phyloP scores from a whole-genome alignment of 208 protist species.

The Herpetomonas muscarum region DNA sequence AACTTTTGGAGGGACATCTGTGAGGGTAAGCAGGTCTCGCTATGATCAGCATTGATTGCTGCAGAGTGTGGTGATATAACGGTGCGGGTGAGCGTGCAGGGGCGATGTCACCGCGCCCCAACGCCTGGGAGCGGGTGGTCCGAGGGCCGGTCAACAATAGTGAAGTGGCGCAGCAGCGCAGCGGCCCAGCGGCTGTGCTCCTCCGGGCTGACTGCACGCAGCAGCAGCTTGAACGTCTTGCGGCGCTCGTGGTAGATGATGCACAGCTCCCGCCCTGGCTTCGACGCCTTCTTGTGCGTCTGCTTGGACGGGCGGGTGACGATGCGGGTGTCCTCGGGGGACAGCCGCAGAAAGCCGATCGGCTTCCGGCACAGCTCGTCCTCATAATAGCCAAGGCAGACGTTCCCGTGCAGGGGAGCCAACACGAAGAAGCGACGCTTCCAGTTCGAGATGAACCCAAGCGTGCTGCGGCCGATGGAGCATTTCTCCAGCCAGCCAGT shows the following conservation, averaged over 20 bases:
- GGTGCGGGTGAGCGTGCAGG: no score
- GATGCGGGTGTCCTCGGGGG: slow-evolving; percentile 40
- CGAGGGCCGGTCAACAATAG: slow-evolving; percentile 24
- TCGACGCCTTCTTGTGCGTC: slow-evolving; percentile 53
- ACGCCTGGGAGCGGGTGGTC: slow-evolving; percentile 19
- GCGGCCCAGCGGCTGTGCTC: slow-evolving; percentile 38
- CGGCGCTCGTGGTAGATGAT: slow-evolving; percentile 44
- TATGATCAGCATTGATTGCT: no score
- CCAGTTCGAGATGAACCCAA: slow-evolving; percentile 47
- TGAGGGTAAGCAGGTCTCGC: no score
- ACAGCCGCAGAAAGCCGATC: slow-evolving; percentile 35
- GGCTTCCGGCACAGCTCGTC: slow-evolving; percentile 47
- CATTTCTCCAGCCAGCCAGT: slow-evolving; percentile 64
- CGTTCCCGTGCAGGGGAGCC: slow-evolving; percentile 28
- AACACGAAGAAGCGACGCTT: slow-evolving; percentile 54
- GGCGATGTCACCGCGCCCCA: no score
- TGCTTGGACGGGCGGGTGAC: slow-evolving; percentile 41
- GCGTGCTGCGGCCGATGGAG: slow-evolving; percentile 37
- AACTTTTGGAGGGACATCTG: no score
- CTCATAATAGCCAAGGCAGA: slow-evolving; percentile 49
- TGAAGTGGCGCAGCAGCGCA: slow-evolving; percentile 23
- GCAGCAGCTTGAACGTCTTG: slow-evolving; percentile 53
- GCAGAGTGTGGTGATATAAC: no score
- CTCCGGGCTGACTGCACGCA: slow-evolving; percentile 24
- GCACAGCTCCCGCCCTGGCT: slow-evolving; percentile 46